Evolutionary conservation across 2,329 filamentous ascomycete species (phyloP), one percentile per base, ranked within the genome.

Genomic region (Chaetomiaceae sp.): DNA sequence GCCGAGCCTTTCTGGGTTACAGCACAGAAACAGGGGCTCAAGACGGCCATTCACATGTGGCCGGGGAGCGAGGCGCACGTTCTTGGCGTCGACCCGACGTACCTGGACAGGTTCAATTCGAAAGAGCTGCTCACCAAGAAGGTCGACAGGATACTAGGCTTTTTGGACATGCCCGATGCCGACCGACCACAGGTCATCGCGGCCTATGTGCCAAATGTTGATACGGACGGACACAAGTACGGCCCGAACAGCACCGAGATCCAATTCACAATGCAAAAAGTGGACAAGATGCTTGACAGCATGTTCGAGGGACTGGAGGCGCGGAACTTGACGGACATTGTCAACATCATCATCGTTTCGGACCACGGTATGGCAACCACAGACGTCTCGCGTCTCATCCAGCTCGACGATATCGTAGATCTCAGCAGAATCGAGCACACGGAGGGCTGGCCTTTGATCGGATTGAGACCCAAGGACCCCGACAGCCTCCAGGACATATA

Each of bases 311-410:
- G 91, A 0, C 74, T 99, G 0, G 81, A 91, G 55, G 71, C 78
- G 41, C 83, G 93, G 43, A 96, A 97, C 65, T 71, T 99, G 44
- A 96, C 90, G 0, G 66, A 85, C 17, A 87, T 99, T 54, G 89
- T 97, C 64, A 99, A 99, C 59, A 79, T 99, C 7, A 83, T 99
- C 30, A 78, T 99, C n/a, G 92, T 99, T 2, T 96, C 90, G 0
- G 93, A 99, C 65, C 93, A 99, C 65, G 93, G 93, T 44, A 99
- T 99, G 93, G 93, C 93, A 1, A 95, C 90, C 0, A 97, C 93
- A 0, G 87, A 91, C 53, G 81, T 79, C 0, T 76, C 83, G 16
- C 81, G 93, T 10, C 73, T 97, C 40, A 78, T 97, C 21, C 93
- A 97, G 68, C 75, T 97, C 2, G 93, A 99, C 57, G 89, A 96